These are phyloP conservation scores for Tetrapisispora nanseiensis DNA, from an alignment of 805 yeast genomes.

Conservation along the genomic window DNA sequence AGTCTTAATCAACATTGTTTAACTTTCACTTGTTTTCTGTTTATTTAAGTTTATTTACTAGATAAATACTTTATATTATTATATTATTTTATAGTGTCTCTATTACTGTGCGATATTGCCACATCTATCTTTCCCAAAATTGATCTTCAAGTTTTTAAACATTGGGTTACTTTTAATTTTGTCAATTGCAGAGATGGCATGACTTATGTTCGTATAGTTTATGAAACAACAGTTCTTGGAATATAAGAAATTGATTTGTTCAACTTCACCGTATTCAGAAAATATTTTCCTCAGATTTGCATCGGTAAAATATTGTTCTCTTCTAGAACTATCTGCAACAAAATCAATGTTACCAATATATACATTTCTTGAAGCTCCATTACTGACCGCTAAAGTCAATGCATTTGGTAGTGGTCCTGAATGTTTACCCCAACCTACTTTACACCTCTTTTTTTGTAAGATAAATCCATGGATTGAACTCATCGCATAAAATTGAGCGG, in stretches of 20 bases:
- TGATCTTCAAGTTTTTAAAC: constrained; percentile 65
- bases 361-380: constrained; percentile 90
- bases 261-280: constrained; percentile 82
- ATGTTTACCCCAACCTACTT: constrained; percentile 97
- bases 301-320: constrained; percentile 36
- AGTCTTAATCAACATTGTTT: too few relatives aligned
- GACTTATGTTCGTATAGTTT: constrained; percentile 82
- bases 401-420: constrained; percentile 87
- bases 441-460: constrained; percentile 75
- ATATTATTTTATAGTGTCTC: neutral
- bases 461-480: constrained; percentile 82
- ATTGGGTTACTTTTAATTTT: constrained; percentile 71
- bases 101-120: constrained; percentile 82
- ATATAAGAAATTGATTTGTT: constrained; percentile 79
- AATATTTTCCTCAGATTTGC: constrained; percentile 62
- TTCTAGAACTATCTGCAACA: constrained; percentile 15
- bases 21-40: neutral
- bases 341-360: constrained; percentile 68
- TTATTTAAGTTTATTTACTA: too few relatives aligned
- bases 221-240: constrained; percentile 86
- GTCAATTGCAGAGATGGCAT: constrained; percentile 86
- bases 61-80: too few relatives aligned
- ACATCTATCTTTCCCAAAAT: constrained; percentile 91
- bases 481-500: constrained; percentile 94
- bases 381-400: constrained; percentile 77